These are phyloP conservation scores for Yamadazyma friedrichii DNA, from an alignment of 1,139 yeast species.

Conservation along the genomic window DNA sequence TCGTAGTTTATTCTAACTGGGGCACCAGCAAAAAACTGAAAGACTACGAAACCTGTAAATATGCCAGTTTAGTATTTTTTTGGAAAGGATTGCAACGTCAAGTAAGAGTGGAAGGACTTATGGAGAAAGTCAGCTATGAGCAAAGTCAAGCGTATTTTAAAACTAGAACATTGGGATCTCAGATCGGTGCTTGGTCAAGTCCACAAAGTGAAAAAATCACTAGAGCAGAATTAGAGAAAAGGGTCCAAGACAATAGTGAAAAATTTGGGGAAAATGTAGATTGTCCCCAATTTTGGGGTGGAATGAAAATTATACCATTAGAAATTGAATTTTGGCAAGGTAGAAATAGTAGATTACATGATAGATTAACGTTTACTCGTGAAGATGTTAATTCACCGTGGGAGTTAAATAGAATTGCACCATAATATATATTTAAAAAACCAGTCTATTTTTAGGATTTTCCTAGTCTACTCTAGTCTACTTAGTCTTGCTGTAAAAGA, in stretches of 20 bases:
- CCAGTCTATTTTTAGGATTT: too few relatives aligned
- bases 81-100: constrained; percentile 92
- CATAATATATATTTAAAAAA: constrained; percentile 27
- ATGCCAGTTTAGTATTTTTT: constrained; percentile 84
- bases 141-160: constrained; percentile 76
- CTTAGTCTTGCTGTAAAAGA: too few relatives aligned
- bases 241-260: constrained; percentile 58
- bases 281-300: constrained; percentile 97
- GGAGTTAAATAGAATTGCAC: constrained; percentile 71
- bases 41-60: constrained; percentile 70
- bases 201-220: constrained; percentile 73
- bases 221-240: constrained; percentile 61
- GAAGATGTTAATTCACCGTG: constrained; percentile 50
- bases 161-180: constrained; percentile 89
- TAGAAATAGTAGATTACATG: constrained; percentile 84
- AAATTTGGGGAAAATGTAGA: constrained; percentile 54
- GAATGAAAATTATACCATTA: constrained; percentile 79
- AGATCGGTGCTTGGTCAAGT: constrained; percentile 96
- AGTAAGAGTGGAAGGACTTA: constrained; percentile 85
- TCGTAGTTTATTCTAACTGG: constrained; percentile 92
- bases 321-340: constrained; percentile 99
- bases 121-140: constrained; percentile 71
- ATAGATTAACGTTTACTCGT: constrained; percentile 75
- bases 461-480: too few relatives aligned
- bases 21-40: constrained; percentile 74